Base-by-base conservation (phyloP, 352 stramenopile species). In the Phytophthora kernoviae region DNA sequence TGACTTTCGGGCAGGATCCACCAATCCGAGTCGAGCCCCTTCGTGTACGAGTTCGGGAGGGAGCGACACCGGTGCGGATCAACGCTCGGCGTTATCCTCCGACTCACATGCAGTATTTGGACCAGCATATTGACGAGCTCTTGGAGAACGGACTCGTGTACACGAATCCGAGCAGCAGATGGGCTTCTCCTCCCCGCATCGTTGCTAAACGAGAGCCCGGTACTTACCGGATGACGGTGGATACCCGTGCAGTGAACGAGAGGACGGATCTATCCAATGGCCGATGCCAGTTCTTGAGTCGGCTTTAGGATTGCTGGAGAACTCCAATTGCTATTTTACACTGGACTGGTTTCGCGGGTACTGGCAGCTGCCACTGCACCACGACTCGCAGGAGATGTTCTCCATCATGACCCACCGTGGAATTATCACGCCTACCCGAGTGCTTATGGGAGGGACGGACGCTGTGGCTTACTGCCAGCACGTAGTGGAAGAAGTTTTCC, bases 321-420 rank as follows among this genome's bases (percentile, higher is more conserved):
- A 10, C 2, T 27, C 26, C 2, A 36, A 1, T 1, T 33, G 40
- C 34, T 64, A 41, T 4, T 54, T 66, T 20, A 51, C 21, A 5
- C 49, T 66, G 0, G 58, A 67, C 18, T 61, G 58, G 45, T 66
- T 66, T 18, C 39, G 58, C 14, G 40, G 47, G 0, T 67, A 56
- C 26, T 67, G 42, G 43, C 50, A 67, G 18, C n/a, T 62, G 11
- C 50, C 58, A 2, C 11, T 53, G 18, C 21, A 53, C 24, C 0
- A 2, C 2, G 41, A 44, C 27, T 55, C 45, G 2, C 34, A 65
- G 15, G 54, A 51, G 32, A 17, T 55, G 20, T 50, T 65, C 22
- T 49, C 43, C 1, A 37, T 54, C 24, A 41, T 48, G 33, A 55
- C 53, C 0, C 49, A 51, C 14, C 24, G 32, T 8, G 44, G 44